Conservation (phyloP, 129 eudicot genomes). For the Helichrysum umbraculigerum region DNA sequence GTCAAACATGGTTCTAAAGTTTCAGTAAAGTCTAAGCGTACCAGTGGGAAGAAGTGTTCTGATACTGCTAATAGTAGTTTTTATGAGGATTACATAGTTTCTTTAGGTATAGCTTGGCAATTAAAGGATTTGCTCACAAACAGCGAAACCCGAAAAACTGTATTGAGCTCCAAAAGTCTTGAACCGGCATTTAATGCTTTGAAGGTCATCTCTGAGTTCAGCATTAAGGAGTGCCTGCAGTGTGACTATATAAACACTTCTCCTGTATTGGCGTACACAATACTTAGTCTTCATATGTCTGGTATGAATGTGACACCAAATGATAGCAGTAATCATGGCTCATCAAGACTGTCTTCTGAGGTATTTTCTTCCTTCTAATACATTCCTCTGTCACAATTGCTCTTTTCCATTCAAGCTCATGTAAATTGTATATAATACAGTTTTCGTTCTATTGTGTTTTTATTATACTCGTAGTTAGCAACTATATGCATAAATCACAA, state of each 20-base stretch:
- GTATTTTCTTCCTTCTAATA: constrained; percentile 19
- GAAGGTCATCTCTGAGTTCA: constrained; percentile 71
- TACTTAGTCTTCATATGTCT: constrained; percentile 70
- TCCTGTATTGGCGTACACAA: constrained; percentile 60
- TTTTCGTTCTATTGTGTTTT: not conserved
- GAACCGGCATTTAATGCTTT: constrained; percentile 48
- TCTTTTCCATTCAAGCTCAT: not conserved
- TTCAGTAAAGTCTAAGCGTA: constrained; percentile 38
- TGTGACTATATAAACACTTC: constrained; percentile 46
- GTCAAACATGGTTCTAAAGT: constrained; percentile 36
- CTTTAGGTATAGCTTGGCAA: constrained; percentile 82
- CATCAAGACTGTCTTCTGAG: constrained; percentile 43
- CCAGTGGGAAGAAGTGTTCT: constrained; percentile 36
- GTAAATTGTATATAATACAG: not conserved
- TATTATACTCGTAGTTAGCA: not conserved
- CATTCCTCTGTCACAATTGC: not conserved
- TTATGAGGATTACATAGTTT: constrained; percentile 54
- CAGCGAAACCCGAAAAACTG: constrained; percentile 47
- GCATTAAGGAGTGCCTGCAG: constrained; percentile 56
- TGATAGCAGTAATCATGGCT: constrained; percentile 34
- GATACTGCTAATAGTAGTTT: constrained; percentile 33
- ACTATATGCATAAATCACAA: not conserved
- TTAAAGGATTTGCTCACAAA: constrained; percentile 74
- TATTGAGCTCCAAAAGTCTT: constrained; percentile 47
- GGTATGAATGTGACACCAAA: constrained; percentile 37